Conservation (phyloP, 1,284 basidiomycete species). For the Cutaneotrichosporon sp. region DNA sequence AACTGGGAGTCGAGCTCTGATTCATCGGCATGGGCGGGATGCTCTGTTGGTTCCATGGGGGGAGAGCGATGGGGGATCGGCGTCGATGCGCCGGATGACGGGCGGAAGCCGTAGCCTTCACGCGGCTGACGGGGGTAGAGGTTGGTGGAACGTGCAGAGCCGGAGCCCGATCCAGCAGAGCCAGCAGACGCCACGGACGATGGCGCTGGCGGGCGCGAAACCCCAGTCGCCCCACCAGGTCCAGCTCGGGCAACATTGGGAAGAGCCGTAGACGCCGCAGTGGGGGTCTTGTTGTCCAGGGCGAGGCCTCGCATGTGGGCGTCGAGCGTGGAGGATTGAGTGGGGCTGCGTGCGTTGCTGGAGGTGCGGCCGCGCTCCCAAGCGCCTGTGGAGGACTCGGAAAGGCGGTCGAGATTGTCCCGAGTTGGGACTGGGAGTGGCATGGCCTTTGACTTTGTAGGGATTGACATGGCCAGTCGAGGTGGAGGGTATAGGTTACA, state of each 20-base stretch:
- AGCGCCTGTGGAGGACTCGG: slow-evolving; percentile 44
- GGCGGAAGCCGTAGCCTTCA: slow-evolving; percentile 77
- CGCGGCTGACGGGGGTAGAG: slow-evolving; percentile 36
- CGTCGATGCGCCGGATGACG: slow-evolving; percentile 62
- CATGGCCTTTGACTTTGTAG: slow-evolving; percentile 8
- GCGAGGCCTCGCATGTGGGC: slow-evolving; percentile 6
- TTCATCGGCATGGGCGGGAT: slow-evolving; percentile 4
- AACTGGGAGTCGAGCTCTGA: slow-evolving; percentile 15
- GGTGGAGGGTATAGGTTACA: background rate
- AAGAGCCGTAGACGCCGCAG: background rate
- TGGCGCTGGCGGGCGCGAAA: too few species aligned
- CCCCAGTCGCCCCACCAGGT: too few species aligned
- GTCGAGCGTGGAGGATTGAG: slow-evolving; percentile 24
- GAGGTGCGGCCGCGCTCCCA: slow-evolving; percentile 43
- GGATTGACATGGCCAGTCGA: slow-evolving; percentile 6
- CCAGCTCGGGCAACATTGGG: too few species aligned
- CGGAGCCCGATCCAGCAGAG: background rate
- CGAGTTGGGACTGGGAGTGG: slow-evolving; percentile 29
- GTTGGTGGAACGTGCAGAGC: background rate
- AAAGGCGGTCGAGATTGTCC: slow-evolving; percentile 34
- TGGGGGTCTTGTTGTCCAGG: background rate
- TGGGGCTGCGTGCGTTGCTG: slow-evolving; percentile 36
- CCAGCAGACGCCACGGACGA: background rate
- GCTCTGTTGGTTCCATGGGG: background rate
- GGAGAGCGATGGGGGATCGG: slow-evolving; percentile 34